A percentile compares a stretch with the other conserved stretches of the same genome.
These are phyloP conservation scores for Xylariaceae sp. DNA, from an alignment of 2,329 filamentous ascomycete genomes.

Conservation along the genomic window DNA sequence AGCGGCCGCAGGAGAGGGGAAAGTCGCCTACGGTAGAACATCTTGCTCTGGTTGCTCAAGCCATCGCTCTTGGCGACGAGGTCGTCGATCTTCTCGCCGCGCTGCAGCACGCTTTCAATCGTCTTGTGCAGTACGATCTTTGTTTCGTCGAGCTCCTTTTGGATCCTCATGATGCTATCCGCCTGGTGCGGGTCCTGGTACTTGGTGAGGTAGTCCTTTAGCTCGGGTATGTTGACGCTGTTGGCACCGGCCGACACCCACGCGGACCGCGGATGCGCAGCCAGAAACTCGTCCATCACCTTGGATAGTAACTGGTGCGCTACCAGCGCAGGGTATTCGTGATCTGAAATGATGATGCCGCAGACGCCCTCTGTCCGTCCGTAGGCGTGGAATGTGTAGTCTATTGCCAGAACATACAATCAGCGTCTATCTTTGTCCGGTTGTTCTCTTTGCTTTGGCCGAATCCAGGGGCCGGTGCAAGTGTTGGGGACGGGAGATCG, in stretches of 20 bases:
- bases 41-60: constrained; percentile 87
- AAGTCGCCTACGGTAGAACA: constrained; percentile 75
- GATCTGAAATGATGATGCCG: constrained; percentile 72
- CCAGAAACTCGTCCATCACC: constrained; percentile 80
- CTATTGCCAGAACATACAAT: constrained; percentile 33
- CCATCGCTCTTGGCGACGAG: constrained; percentile 91
- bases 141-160: constrained; percentile 94
- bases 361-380: constrained; percentile 69
- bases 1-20: background rate
- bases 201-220: constrained; percentile 68
- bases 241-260: constrained; percentile 52
- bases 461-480: background rate
- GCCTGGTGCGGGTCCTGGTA: constrained; percentile 87
- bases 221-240: constrained; percentile 61
- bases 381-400: constrained; percentile 76
- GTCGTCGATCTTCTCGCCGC: constrained; percentile 94
- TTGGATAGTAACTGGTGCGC: constrained; percentile 86
- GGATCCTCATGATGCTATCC: constrained; percentile 91
- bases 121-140: constrained; percentile 98
- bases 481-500: constrained; percentile 1
- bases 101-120: constrained; percentile 80
- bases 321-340: constrained; percentile 70
- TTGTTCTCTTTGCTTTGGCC: constrained; percentile 3
- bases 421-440: constrained; percentile 5
- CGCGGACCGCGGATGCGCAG: constrained; percentile 65